Percentiles rank a stretch among this genome's conserved stretches.
phyloP scores from a whole-genome alignment of 139 green algal genomes.

The Tetraselmis chui region DNA sequence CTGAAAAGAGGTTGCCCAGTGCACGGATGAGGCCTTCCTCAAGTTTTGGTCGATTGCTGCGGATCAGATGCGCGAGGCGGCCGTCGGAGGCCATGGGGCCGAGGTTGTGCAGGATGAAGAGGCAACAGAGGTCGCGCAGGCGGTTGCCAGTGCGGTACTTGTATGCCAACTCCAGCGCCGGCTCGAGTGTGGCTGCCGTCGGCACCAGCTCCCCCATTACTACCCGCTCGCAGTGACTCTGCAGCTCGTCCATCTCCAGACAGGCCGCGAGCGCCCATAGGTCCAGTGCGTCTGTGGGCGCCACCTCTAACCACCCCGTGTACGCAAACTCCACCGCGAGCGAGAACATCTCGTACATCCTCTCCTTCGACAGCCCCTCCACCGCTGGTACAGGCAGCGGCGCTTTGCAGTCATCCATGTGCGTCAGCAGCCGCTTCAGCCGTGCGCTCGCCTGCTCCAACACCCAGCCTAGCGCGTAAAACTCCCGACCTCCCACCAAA shows the following conservation, averaged over 20 bases:
- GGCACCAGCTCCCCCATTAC: not conserved
- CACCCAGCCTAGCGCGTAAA: slow-evolving; percentile 16
- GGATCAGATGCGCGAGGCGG: not conserved
- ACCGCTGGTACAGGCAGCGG: slow-evolving; percentile 1
- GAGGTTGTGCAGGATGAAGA: not conserved
- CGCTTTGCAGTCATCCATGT: not conserved
- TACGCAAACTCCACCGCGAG: slow-evolving; percentile 10
- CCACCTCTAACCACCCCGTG: slow-evolving; percentile 1
- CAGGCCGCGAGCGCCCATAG: slow-evolving; percentile 20
- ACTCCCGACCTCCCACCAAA: slow-evolving; percentile 1
- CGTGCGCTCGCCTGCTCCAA: slow-evolving; percentile 5
- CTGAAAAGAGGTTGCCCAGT: not conserved
- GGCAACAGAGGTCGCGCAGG: not conserved
- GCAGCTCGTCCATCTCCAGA: slow-evolving; percentile 15
- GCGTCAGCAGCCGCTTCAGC: slow-evolving; percentile 6
- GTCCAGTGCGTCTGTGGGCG: slow-evolving; percentile 1
- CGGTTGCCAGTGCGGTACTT: not conserved
- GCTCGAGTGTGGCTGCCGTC: not conserved
- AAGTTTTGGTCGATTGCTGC: not conserved
- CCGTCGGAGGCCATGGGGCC: not conserved
- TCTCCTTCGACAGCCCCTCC: not conserved
- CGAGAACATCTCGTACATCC: slow-evolving; percentile 7
- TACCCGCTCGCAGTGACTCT: slow-evolving; percentile 10
- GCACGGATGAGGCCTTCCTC: not conserved
- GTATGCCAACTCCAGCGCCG: not conserved